These are phyloP conservation scores for Camellia oleifera DNA, from an alignment of 179 eudicot genomes.

Conservation along the genomic window DNA sequence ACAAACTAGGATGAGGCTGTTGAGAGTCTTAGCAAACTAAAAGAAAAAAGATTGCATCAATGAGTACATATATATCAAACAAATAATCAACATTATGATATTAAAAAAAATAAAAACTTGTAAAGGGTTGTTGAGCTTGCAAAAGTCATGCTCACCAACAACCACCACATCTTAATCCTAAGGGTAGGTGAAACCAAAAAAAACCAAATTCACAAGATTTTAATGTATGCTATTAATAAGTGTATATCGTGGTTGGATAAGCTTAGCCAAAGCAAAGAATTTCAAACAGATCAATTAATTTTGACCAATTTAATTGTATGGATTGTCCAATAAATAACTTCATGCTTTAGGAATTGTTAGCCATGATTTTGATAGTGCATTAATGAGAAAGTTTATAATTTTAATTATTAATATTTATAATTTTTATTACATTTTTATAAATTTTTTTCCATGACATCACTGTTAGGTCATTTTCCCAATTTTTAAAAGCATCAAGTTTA, in stretches of 20 bases:
- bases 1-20: background rate
- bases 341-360: background rate
- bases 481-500: too few relatives aligned
- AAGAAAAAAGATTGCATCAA: background rate
- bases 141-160: constrained; percentile 10
- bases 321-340: too few relatives aligned
- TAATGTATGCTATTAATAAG: background rate
- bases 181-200: constrained; percentile 5
- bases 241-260: background rate
- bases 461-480: too few relatives aligned
- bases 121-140: background rate
- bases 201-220: background rate
- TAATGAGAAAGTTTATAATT: too few relatives aligned
- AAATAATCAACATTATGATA: too few relatives aligned
- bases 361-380: too few relatives aligned
- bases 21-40: background rate
- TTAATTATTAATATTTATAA: too few relatives aligned
- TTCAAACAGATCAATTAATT: background rate
- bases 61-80: background rate
- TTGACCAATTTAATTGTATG: too few relatives aligned
- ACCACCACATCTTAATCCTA: background rate
- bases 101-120: too few relatives aligned
- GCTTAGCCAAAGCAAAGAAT: background rate
- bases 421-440: too few relatives aligned
- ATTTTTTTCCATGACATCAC: too few relatives aligned